Conservation (phyloP, 768 basidiomycete genomes). For the Gautieria morchelliformis region DNA sequence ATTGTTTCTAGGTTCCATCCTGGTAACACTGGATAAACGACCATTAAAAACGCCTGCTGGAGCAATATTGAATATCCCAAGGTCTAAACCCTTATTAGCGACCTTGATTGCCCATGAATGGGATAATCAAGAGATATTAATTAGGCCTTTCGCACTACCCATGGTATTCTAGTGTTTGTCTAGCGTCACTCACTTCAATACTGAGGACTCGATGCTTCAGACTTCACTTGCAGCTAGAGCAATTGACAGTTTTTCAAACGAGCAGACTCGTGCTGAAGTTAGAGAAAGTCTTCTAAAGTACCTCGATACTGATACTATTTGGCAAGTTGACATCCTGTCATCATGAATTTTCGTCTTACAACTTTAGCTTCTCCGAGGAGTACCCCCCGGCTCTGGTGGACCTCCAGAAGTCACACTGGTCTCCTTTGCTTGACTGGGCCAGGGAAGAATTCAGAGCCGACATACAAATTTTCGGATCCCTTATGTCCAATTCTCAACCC, state of each 20-base stretch:
- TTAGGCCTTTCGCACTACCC: conserved; percentile 88
- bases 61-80: conserved; percentile 62
- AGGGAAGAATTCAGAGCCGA: conserved; percentile 54
- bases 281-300: conserved; percentile 67
- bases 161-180: conserved; percentile 45
- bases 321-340: conserved; percentile 34
- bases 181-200: background rate
- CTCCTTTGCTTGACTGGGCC: conserved; percentile 78
- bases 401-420: conserved; percentile 80
- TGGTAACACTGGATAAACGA: conserved; percentile 72
- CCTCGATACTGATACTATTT: conserved; percentile 91
- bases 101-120: conserved; percentile 90
- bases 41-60: conserved; percentile 84
- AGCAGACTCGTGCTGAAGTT: conserved; percentile 48
- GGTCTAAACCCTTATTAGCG: conserved; percentile 61
- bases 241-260: conserved; percentile 64
- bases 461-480: conserved; percentile 58
- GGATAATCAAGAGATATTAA: conserved; percentile 80
- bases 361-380: conserved; percentile 69
- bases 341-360: background rate
- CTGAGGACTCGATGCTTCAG: conserved; percentile 30
- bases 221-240: conserved; percentile 89
- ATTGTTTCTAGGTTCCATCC: conserved; percentile 30
- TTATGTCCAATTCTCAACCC: conserved; percentile 64
- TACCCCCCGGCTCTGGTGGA: conserved; percentile 64